Conservation (phyloP, 306 rosid genomes). For the Cercis canadensis region DNA sequence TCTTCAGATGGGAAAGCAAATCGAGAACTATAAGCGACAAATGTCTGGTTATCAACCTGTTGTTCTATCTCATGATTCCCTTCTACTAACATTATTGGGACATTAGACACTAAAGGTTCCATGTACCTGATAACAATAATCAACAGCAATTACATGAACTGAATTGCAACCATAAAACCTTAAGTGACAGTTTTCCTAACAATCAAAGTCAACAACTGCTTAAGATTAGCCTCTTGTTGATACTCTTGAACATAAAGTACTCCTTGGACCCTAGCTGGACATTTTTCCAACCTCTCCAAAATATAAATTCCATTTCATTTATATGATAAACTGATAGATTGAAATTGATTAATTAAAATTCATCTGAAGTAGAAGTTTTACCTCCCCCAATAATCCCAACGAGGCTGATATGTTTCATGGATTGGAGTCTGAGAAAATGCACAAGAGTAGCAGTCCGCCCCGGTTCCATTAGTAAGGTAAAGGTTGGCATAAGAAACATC, state of each 20-base stretch:
- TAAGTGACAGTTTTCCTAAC: no score
- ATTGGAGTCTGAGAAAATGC: slow-evolving; percentile 76
- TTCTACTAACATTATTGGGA: slow-evolving; percentile 84
- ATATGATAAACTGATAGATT: no score
- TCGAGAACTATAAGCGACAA: slow-evolving; percentile 84
- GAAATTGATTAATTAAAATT: neutral
- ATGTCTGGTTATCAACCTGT: slow-evolving; percentile 73
- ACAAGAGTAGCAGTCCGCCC: slow-evolving; percentile 78
- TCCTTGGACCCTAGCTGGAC: no score
- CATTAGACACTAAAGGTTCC: slow-evolving; percentile 78
- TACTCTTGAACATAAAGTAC: no score
- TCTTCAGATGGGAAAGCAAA: slow-evolving; percentile 85
- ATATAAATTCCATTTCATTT: no score
- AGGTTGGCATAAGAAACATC: slow-evolving; percentile 76
- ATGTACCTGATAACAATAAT: slow-evolving; percentile 63
- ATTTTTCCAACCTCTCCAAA: no score
- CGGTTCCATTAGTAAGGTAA: slow-evolving; percentile 86
- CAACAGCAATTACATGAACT: no score
- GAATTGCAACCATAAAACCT: no score
- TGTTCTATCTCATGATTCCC: slow-evolving; percentile 92
- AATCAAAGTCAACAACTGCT: no score
- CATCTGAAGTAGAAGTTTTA: slow-evolving; percentile 9
- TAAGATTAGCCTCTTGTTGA: no score
- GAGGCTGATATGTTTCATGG: slow-evolving; percentile 93
- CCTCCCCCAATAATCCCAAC: slow-evolving; percentile 99